A percentile compares a stretch with the other conserved stretches of the same genome.
Conservation (phyloP, 2,329 filamentous ascomycete genomes). For the Scytalidium lignicola region DNA sequence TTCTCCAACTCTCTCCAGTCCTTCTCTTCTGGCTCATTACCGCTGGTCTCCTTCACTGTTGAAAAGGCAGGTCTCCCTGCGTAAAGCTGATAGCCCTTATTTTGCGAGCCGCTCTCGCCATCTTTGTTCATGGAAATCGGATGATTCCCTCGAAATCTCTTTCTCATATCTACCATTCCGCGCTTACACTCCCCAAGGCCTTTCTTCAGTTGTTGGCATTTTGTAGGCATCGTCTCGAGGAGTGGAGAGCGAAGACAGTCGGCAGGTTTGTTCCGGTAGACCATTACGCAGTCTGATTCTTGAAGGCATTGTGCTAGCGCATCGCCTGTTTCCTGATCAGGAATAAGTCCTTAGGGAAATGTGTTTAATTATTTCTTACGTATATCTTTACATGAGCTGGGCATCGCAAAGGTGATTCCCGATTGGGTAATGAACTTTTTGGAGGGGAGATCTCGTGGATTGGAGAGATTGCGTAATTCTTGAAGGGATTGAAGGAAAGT, state of each 20-base stretch:
- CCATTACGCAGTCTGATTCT: slow-evolving; percentile 93
- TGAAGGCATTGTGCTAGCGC: slow-evolving; percentile 94
- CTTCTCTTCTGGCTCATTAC: slow-evolving; percentile 55
- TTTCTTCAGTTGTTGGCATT: slow-evolving; percentile 89
- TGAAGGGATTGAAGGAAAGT: slow-evolving; percentile 1
- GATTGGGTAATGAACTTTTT: slow-evolving; percentile 1
- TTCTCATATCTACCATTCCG: slow-evolving; percentile 97
- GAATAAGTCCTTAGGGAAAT: slow-evolving; percentile 2
- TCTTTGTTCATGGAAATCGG: slow-evolving; percentile 65
- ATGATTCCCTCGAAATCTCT: slow-evolving; percentile 91
- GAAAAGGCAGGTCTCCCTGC: slow-evolving; percentile 69
- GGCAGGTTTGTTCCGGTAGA: slow-evolving; percentile 77
- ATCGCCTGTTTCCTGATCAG: slow-evolving; percentile 54
- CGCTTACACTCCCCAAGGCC: slow-evolving; percentile 94
- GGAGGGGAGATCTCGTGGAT: not conserved
- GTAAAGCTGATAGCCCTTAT: slow-evolving; percentile 64
- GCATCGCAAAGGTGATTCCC: slow-evolving; percentile 52
- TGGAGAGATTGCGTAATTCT: not conserved
- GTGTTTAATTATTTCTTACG: slow-evolving; percentile 50
- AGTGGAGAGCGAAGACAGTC: slow-evolving; percentile 86
- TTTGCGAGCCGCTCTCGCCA: slow-evolving; percentile 38
- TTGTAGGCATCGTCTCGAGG: slow-evolving; percentile 72
- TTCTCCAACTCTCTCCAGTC: slow-evolving; percentile 65
- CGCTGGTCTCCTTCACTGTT: slow-evolving; percentile 59
- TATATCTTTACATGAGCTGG: slow-evolving; percentile 94